Evolutionary conservation across 257 asterid species (phyloP).

Genomic region (Solanum tarapatanum): DNA sequence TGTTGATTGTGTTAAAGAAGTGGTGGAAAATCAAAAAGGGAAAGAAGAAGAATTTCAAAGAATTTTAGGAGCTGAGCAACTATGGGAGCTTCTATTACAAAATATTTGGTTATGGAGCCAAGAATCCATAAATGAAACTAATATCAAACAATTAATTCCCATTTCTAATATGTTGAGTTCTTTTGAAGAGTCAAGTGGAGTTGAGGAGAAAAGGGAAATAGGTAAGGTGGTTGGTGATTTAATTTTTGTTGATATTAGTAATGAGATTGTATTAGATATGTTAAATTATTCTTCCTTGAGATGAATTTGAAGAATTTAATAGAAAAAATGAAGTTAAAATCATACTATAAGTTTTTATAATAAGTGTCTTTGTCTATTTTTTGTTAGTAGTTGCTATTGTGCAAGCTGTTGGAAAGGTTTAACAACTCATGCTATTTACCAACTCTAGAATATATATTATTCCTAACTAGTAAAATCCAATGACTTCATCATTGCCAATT

Average conservation of each 20-base stretch:
- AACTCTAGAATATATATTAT: neutral
- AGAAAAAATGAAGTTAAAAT: neutral
- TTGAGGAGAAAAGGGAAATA: conserved; percentile 15
- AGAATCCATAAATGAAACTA: conserved; percentile 30
- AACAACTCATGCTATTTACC: neutral
- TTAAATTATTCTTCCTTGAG: neutral
- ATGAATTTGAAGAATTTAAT: neutral
- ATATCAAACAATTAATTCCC: neutral
- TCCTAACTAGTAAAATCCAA: neutral
- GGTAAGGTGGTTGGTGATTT: conserved; percentile 36
- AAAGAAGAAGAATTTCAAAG: conserved; percentile 23
- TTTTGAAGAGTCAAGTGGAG: conserved; percentile 18
- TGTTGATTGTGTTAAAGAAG: conserved; percentile 52
- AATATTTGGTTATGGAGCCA: conserved; percentile 64
- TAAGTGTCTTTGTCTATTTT: neutral
- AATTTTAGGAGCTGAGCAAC: conserved; percentile 49
- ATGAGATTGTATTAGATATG: conserved; percentile 28
- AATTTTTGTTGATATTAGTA: conserved; percentile 38
- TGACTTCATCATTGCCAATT: neutral
- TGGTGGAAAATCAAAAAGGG: conserved; percentile 31
- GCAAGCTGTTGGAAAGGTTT: neutral
- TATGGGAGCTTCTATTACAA: conserved; percentile 50
- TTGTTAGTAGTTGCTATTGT: neutral
- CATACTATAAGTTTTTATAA: neutral
- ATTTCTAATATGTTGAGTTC: conserved; percentile 24